These are phyloP conservation scores for Metarhizium album DNA, from an alignment of 2,329 filamentous ascomycete genomes.

Conservation along the genomic window DNA sequence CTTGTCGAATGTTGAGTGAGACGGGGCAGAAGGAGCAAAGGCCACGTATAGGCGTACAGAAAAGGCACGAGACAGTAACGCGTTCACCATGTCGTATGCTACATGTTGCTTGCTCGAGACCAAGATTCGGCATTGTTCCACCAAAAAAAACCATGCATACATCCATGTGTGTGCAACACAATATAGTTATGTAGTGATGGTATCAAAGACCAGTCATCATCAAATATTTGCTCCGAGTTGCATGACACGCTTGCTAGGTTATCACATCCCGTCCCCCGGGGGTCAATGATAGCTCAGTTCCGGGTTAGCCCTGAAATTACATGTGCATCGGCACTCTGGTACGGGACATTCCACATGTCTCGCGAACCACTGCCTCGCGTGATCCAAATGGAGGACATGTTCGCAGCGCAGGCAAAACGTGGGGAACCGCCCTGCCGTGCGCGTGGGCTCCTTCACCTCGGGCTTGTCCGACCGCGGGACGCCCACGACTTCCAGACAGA, in stretches of 20 bases:
- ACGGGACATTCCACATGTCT: slow-evolving; percentile 56
- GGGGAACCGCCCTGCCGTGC: slow-evolving; percentile 48
- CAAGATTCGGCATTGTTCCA: background rate
- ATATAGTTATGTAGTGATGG: background rate
- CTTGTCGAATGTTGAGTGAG: background rate
- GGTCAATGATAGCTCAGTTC: slow-evolving; percentile 41
- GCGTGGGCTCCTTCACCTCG: slow-evolving; percentile 37
- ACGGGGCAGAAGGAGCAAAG: background rate
- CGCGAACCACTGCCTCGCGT: slow-evolving; percentile 56
- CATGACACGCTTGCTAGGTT: too few relatives aligned
- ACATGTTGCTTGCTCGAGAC: background rate
- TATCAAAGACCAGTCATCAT: background rate
- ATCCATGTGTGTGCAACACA: too few relatives aligned
- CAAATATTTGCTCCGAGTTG: background rate
- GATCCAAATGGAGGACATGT: slow-evolving; percentile 57
- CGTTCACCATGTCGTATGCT: background rate
- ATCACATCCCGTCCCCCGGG: background rate
- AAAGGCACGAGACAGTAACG: background rate
- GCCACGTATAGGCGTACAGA: background rate
- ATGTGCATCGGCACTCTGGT: slow-evolving; percentile 56
- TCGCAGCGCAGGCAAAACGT: slow-evolving; percentile 60
- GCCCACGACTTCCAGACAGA: slow-evolving; percentile 57
- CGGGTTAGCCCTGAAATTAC: slow-evolving; percentile 49
- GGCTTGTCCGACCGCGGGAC: slow-evolving; percentile 50
- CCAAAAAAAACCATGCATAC: too few relatives aligned